Conservation (phyloP, 106 monocot genomes). For the Triglochin maritima region DNA sequence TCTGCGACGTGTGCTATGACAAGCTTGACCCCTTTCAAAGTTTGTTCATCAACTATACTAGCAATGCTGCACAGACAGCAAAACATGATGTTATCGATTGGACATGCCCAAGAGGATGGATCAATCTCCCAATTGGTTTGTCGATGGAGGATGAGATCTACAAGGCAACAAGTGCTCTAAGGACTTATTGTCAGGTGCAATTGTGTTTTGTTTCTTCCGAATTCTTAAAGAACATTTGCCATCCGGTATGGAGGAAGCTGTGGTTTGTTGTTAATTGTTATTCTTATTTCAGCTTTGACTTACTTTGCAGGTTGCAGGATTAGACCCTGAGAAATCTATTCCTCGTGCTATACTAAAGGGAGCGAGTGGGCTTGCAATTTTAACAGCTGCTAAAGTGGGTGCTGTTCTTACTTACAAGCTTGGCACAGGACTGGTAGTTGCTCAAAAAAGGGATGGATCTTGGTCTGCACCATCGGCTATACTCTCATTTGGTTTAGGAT, state of each 20-base stretch:
- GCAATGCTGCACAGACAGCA: slow-evolving; percentile 71
- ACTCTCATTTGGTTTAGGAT: slow-evolving; percentile 77
- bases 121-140: slow-evolving; percentile 86
- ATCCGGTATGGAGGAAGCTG: too few species aligned
- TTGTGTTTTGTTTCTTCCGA: background rate
- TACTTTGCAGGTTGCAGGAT: slow-evolving; percentile 51
- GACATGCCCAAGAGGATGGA: slow-evolving; percentile 81
- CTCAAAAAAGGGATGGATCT: slow-evolving; percentile 63
- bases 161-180: slow-evolving; percentile 67
- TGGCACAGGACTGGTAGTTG: slow-evolving; percentile 82
- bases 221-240: background rate
- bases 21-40: slow-evolving; percentile 74
- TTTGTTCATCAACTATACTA: slow-evolving; percentile 46
- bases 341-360: slow-evolving; percentile 57
- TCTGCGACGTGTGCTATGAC: slow-evolving; percentile 81
- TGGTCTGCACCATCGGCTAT: slow-evolving; percentile 98
- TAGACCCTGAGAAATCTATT: slow-evolving; percentile 78
- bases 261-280: background rate
- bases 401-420: slow-evolving; percentile 81
- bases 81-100: slow-evolving; percentile 96
- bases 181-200: slow-evolving; percentile 63
- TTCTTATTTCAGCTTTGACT: background rate
- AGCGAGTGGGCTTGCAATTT: slow-evolving; percentile 81
- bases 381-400: slow-evolving; percentile 80
- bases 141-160: slow-evolving; percentile 95